Base-by-base conservation (phyloP, 805 yeast genomes). In the Alloascoidea africana region DNA sequence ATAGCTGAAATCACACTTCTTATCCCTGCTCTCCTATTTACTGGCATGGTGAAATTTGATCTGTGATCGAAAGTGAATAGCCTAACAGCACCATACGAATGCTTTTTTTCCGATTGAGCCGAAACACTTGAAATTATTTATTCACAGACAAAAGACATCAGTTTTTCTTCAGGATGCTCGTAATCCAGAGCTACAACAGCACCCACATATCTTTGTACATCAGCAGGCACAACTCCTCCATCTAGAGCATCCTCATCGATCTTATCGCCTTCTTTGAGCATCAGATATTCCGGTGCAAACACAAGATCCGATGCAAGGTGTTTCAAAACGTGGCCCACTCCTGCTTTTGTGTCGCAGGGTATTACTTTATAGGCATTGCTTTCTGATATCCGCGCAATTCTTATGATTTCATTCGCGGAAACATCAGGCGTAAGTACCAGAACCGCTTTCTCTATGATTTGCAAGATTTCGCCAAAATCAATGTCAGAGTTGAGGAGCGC, bases 261-360 rank as follows among this genome's bases (percentile, higher is more conserved):
- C n/a, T n/a, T n/a, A n/a, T n/a, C n/a, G n/a, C n/a, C n/a, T n/a
- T n/a, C n/a, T 8, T n/a, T n/a, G n/a, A 8, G n/a, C n/a, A 23
- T 8, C n/a, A 23, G n/a, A 23, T 23, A 8, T 3, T 44, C 34
- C 1, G 50, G 49, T 2, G 56, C 44, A 35, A 58, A 42, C 3
- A 61, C 39, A 4, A 49, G 39, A 16, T 62, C 59, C 23, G 68
- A 59, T 16, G 55, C 51, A 17, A 74, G 38, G 41, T 72, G 77
- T 42, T 70, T 71, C 16, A 72, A 57, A 14, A 74, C 59, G 27
- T 75, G 72, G 56, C 71, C 65, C 8, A 71, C 50, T 2, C 80
- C 76, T 8, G 52, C 55, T 38, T 57, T 56, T 1, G 69, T 63
- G 13, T 61, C 65, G 36, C 75, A 67, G 35, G 55, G 56, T 2